Conservation (phyloP, 1,139 yeast species). For the Arxiozyma heterogenica region DNA sequence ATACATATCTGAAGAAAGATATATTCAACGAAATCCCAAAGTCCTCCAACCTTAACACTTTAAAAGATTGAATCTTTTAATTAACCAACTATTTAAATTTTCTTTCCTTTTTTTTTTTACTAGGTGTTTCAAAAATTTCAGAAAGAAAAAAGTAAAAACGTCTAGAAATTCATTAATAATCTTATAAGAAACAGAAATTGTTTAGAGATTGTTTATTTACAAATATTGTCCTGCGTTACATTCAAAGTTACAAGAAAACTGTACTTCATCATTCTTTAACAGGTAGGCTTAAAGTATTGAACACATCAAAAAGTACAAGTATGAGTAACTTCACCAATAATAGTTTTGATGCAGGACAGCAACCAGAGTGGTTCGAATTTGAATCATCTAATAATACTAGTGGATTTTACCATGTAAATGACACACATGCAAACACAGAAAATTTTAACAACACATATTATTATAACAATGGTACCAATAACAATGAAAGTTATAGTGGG, state of each 20-base stretch:
- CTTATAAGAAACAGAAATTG: not conserved
- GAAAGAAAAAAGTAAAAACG: too few relatives aligned
- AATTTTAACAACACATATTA: not conserved
- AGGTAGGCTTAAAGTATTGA: not conserved
- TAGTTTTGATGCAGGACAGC: conserved; percentile 1
- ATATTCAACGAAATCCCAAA: too few relatives aligned
- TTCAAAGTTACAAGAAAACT: not conserved
- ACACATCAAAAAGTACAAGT: not conserved
- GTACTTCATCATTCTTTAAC: not conserved
- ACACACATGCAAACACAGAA: not conserved
- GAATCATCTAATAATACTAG: conserved; percentile 10
- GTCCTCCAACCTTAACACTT: not conserved
- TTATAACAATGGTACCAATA: conserved; percentile 9
- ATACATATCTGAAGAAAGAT: not conserved
- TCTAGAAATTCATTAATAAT: too few relatives aligned
- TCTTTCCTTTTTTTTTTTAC: too few relatives aligned
- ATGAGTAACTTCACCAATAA: conserved; percentile 3
- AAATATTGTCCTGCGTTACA: too few relatives aligned
- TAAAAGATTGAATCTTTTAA: not conserved
- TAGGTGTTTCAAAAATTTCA: too few relatives aligned
- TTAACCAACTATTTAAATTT: too few relatives aligned
- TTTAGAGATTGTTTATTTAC: not conserved
- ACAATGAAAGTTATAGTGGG: conserved; percentile 12
- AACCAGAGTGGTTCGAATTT: conserved; percentile 1
- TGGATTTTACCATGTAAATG: not conserved